Evolutionary conservation across 257 asterid genomes (phyloP).

Genomic region (Salvia rosmarinus): DNA sequence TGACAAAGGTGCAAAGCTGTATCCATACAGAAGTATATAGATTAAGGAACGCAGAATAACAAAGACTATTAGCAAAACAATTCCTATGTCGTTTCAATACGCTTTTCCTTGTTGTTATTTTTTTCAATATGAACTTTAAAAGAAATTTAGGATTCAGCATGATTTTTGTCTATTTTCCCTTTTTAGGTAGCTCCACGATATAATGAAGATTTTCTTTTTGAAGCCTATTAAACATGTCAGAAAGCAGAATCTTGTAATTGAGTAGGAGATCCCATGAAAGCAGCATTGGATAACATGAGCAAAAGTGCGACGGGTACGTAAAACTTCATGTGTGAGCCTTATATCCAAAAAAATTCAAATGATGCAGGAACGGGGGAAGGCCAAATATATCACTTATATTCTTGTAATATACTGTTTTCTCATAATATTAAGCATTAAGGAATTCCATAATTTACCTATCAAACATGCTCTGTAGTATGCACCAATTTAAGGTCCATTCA

Average conservation of each 20-base stretch:
- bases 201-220: not conserved
- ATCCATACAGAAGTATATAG: not conserved
- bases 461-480: conserved; percentile 94
- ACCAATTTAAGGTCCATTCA: conserved; percentile 97
- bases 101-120: no score
- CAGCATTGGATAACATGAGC: not conserved
- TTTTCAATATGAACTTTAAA: no score
- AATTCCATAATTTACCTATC: conserved; percentile 58
- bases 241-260: not conserved
- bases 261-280: conserved; percentile 21
- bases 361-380: conserved; percentile 3
- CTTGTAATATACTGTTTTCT: not conserved
- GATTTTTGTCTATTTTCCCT: not conserved
- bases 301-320: not conserved
- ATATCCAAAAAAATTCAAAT: not conserved
- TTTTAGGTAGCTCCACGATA: not conserved
- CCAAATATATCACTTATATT: conserved; percentile 2
- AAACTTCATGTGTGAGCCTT: not conserved
- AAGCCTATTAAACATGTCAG: not conserved
- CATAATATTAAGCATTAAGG: conserved; percentile 22
- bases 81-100: not conserved
- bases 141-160: not conserved
- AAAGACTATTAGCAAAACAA: conserved; percentile 22
- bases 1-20: not conserved
- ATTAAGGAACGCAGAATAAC: not conserved